phyloP scores from a whole-genome alignment of 2,329 filamentous ascomycete genomes.

The Orbilia brochopaga region DNA sequence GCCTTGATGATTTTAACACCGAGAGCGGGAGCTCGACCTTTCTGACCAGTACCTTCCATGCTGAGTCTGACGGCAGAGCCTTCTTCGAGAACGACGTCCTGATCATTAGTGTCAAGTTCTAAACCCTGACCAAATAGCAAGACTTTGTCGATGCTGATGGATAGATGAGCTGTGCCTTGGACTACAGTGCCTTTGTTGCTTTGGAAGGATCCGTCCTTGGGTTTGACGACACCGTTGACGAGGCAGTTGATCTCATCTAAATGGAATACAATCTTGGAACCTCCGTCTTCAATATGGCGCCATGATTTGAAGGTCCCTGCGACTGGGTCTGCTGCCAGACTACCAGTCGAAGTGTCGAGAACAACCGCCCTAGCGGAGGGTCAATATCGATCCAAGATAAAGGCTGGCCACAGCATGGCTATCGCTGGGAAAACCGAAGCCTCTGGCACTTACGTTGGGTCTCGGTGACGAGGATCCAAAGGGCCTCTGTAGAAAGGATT shows the following conservation, averaged over 20 bases:
- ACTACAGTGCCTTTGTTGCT: slow-evolving; percentile 4
- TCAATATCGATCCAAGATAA: no score
- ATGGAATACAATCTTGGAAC: slow-evolving; percentile 34
- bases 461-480: slow-evolving; percentile 19
- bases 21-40: slow-evolving; percentile 14
- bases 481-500: slow-evolving; percentile 14
- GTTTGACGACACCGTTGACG: slow-evolving; percentile 20
- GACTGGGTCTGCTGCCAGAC: slow-evolving; percentile 13
- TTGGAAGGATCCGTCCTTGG: slow-evolving; percentile 10
- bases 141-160: slow-evolving; percentile 29
- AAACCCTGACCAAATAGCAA: slow-evolving; percentile 20
- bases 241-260: slow-evolving; percentile 33
- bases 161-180: slow-evolving; percentile 17
- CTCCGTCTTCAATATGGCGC: slow-evolving; percentile 25
- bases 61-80: slow-evolving; percentile 18
- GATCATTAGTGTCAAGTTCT: slow-evolving; percentile 15
- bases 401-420: no score
- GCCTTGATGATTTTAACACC: neutral
- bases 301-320: slow-evolving; percentile 25
- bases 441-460: slow-evolving; percentile 22
- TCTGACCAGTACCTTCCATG: slow-evolving; percentile 14
- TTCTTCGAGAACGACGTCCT: slow-evolving; percentile 22
- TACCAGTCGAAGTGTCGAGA: slow-evolving; percentile 14
- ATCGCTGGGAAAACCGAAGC: neutral
- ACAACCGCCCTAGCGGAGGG: slow-evolving; percentile 6